Evolutionary conservation across 768 basidiomycete species (phyloP).

Genomic region (Serendipita indica): DNA sequence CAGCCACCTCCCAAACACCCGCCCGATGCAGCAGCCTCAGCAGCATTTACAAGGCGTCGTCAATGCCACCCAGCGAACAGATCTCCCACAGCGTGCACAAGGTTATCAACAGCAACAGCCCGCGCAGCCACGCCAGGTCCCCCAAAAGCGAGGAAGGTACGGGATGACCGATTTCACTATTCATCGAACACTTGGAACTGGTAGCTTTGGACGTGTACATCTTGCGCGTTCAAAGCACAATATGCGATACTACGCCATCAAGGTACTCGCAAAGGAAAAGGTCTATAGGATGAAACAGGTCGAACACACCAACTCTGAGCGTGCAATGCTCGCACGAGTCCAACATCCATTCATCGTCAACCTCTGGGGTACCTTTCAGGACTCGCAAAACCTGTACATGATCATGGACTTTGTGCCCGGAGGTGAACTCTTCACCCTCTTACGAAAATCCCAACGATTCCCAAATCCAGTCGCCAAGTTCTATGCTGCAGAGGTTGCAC

Average conservation of each 20-base stretch:
- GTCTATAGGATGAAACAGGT: constrained; percentile 88
- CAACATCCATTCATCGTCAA: constrained; percentile 92
- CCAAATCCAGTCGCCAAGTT: constrained; percentile 96
- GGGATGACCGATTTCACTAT: constrained; percentile 64
- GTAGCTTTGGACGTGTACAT: constrained; percentile 95
- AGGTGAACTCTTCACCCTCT: constrained; percentile 87
- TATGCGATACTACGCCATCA: constrained; percentile 90
- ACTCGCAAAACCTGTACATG: constrained; percentile 88
- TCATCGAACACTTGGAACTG: constrained; percentile 76
- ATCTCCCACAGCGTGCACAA: neutral
- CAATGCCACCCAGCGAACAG: neutral
- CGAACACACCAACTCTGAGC: constrained; percentile 94
- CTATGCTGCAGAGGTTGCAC: constrained; percentile 88
- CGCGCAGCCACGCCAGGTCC: neutral
- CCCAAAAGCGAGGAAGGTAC: constrained; percentile 35
- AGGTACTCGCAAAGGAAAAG: constrained; percentile 85
- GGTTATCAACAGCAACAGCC: neutral
- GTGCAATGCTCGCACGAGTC: constrained; percentile 67
- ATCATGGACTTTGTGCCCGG: constrained; percentile 95
- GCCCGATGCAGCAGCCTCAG: neutral
- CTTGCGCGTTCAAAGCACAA: constrained; percentile 85
- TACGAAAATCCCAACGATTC: constrained; percentile 84
- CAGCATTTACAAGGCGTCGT: neutral
- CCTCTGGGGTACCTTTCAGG: constrained; percentile 92
- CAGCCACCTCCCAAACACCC: neutral